Conservation (phyloP, 805 yeast species). For the Saccharomyces mikatae region DNA sequence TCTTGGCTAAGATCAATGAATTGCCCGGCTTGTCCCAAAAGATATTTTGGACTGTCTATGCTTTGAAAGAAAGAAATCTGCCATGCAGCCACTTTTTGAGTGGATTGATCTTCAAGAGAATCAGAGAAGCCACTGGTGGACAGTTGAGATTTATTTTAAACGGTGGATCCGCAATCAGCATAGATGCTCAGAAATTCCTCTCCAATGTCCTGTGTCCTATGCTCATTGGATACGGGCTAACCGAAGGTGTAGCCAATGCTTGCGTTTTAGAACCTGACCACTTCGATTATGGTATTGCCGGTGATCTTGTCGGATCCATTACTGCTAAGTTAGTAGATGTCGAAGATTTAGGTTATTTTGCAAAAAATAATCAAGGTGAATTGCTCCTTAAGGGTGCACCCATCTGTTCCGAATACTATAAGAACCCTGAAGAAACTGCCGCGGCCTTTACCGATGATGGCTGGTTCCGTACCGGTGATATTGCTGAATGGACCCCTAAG, state of each 20-base stretch:
- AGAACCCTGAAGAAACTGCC: constrained; percentile 73
- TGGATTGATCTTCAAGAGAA: constrained; percentile 68
- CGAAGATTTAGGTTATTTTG: constrained; percentile 81
- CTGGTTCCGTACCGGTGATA: constrained; percentile 96
- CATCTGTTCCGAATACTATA: constrained; percentile 70
- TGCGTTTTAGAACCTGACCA: constrained; percentile 56
- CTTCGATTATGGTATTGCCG: constrained; percentile 66
- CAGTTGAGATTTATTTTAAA: constrained; percentile 60
- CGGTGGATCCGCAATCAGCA: constrained; percentile 91
- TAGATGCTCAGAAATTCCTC: constrained; percentile 76
- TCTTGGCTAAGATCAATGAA: constrained; percentile 62
- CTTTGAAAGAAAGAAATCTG: constrained; percentile 63
- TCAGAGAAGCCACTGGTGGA: constrained; percentile 95
- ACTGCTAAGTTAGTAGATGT: constrained; percentile 88
- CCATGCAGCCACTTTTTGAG: constrained; percentile 68
- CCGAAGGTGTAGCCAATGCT: constrained; percentile 91
- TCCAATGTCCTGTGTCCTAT: constrained; percentile 72
- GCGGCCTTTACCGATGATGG: constrained; percentile 73
- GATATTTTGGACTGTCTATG: constrained; percentile 82
- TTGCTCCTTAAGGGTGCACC: constrained; percentile 68
- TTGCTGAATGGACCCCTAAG: constrained; percentile 80
- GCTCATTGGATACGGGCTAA: constrained; percentile 91
- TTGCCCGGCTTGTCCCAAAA: constrained; percentile 63
- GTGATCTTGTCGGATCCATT: constrained; percentile 72
- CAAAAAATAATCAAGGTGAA: constrained; percentile 91